These are phyloP conservation scores for Sechiopsis laciniata DNA, from an alignment of 306 rosid genomes.

Conservation along the genomic window DNA sequence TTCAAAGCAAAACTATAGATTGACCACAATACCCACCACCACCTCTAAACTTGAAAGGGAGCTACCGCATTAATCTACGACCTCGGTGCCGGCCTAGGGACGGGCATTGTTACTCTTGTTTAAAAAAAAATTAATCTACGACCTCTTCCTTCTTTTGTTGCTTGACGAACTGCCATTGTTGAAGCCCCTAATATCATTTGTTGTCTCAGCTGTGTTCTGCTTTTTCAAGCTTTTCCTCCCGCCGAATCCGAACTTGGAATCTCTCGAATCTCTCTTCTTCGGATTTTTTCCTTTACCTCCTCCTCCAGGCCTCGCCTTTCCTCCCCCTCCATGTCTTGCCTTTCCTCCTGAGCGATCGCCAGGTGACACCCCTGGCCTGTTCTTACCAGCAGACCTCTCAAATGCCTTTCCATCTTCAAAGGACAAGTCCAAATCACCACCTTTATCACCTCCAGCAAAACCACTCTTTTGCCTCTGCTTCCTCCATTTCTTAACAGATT, in stretches of 20 bases:
- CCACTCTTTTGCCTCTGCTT: constrained; percentile 89
- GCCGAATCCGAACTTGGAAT: constrained; percentile 77
- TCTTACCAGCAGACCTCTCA: constrained; percentile 50
- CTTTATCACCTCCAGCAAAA: constrained; percentile 52
- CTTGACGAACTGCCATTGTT: constrained; percentile 31
- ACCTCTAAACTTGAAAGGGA: background rate
- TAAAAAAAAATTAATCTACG: constrained; percentile 14
- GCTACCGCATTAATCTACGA: constrained; percentile 14
- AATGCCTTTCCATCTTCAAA: constrained; percentile 73
- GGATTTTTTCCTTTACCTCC: constrained; percentile 34
- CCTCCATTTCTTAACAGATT: constrained; percentile 96
- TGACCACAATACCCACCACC: background rate
- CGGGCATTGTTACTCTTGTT: too few species aligned
- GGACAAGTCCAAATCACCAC: constrained; percentile 34
- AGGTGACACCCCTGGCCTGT: constrained; percentile 65
- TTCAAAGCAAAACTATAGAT: background rate
- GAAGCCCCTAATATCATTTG: constrained; percentile 42
- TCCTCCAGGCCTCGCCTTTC: background rate
- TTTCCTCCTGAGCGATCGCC: constrained; percentile 84
- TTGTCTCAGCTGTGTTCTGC: constrained; percentile 65
- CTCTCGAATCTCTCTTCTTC: constrained; percentile 45
- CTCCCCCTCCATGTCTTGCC: constrained; percentile 33
- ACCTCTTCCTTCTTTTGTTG: constrained; percentile 61
- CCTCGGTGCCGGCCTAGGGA: too few species aligned
- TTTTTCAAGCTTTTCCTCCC: constrained; percentile 63